Evolutionary conservation across 2,329 filamentous ascomycete species (phyloP), one percentile per base, ranked within the genome.

Genomic region (Epichloe baconii): DNA sequence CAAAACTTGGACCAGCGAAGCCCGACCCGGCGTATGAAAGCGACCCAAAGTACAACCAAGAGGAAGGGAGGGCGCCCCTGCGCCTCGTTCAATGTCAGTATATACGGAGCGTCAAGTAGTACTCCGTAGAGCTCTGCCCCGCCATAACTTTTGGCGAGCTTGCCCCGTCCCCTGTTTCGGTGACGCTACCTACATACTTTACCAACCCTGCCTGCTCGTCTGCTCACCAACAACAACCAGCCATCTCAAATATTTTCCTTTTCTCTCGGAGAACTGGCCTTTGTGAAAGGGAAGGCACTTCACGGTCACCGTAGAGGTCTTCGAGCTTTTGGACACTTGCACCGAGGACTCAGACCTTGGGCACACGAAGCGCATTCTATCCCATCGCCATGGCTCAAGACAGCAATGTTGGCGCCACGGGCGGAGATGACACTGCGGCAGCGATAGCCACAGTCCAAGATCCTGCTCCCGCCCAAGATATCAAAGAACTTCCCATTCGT

Each of bases 401-500:
- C 36, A 44, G 42, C 21, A 17, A 26, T 17, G 37, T 47, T n/a
- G 38, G 26, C 12, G 41, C 37, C 21, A 17, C 44, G 6, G 44
- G 23, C 36, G 45, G 34, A 40, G 36, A 11, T 31, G 41, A n/a
- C 5, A 2, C 40, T 38, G 45, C 21, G n/a, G n/a, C 26, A 23
- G 10, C 42, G 21, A 26, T 17, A 42, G 31, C 19, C 36, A 21
- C 43, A 36, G 26, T 40, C 26, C 12, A 44, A 46, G 54, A 17
- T 46, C n/a, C 43, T 19, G 12, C 36, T 35, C 12, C 54, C 48
- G 54, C 52, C 44, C 52, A 52, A 43, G 49, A 55, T 36, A 50
- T 54, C 44, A 54, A 54, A 44, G 40, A 64, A 52, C 54, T 66
- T 26, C 62, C 66, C n/a, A 57, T 67, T 54, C 64, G 61, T 49